A percentile compares a stretch with the other conserved stretches of the same genome.
Evolutionary conservation across 2,329 filamentous ascomycete genomes (phyloP).

Genomic region (Bipolaris cookei): DNA sequence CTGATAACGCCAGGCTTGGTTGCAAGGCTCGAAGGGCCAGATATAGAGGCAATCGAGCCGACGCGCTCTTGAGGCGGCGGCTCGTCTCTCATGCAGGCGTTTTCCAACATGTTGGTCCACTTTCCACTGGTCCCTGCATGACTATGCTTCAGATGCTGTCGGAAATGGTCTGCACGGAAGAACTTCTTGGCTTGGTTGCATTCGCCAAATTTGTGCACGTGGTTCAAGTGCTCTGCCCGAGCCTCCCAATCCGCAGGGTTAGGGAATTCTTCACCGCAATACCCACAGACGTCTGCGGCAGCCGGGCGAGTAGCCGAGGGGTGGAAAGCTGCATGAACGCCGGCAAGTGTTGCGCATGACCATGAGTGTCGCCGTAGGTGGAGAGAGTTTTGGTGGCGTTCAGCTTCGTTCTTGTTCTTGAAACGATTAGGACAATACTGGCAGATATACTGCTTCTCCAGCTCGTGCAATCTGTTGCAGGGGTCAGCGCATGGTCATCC

Average conservation of each 20-base stretch:
- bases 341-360: constrained; percentile 86
- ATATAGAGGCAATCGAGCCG: constrained; percentile 41
- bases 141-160: constrained; percentile 97
- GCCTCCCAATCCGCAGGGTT: constrained; percentile 89
- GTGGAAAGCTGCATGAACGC: constrained; percentile 82
- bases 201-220: constrained; percentile 94
- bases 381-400: constrained; percentile 93
- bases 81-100: constrained; percentile 94
- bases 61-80: constrained; percentile 60
- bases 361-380: constrained; percentile 93
- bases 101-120: constrained; percentile 98
- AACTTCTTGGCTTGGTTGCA: constrained; percentile 99
- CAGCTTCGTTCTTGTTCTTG: constrained; percentile 98
- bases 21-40: constrained; percentile 38
- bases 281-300: constrained; percentile 82
- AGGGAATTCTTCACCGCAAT: constrained; percentile 91
- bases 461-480: constrained; percentile 74
- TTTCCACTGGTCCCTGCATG: constrained; percentile 95
- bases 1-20: constrained; percentile 48
- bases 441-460: constrained; percentile 96
- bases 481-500: constrained; percentile 28
- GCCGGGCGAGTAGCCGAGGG: constrained; percentile 69
- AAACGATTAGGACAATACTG: constrained; percentile 92
- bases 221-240: constrained; percentile 84
- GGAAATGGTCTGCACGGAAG: constrained; percentile 95